Base-by-base conservation (phyloP, 1,284 basidiomycete species). In the Ustilago tritici region DNA sequence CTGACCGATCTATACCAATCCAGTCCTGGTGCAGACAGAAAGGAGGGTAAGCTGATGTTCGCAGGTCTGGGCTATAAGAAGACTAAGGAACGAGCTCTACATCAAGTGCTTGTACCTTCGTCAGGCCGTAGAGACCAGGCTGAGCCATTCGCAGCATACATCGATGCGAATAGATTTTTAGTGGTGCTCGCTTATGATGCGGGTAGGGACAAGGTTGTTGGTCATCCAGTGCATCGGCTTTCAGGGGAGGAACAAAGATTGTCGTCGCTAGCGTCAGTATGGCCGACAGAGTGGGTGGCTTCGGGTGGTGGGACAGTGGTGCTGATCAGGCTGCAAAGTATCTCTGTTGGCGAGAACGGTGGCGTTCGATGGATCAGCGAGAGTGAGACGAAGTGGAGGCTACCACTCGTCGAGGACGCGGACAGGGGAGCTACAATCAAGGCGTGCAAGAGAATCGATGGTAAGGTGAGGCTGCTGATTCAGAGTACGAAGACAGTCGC, bases 101-200 rank as follows among this genome's bases (percentile, higher is more conserved):
- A 74, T 53, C 69, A 68, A 40, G 54, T 74, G 1, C 50, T 80
- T 28, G 59, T 70, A 4, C 78, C 78, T 0, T 15, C 68, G 1
- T 11, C 38, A 1, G 65, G 65, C 19, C 17, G 32, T 9, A 61
- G 50, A 23, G 14, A 17, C 5, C 6, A 11, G 1, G 64, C 65
- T 7, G 69, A 65, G 14, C 76, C 78, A 1, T 64, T 78, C 19
- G 75, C 75, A 10, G 75, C 53, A 11, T 80, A 80, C 43, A 49
- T 80, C 28, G 78, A 80, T 52, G 31, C 38, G 4, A 69, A 78
- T 12, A 23, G 65, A 0, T 78, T 78, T 40, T 55, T 80, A 0
- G 61, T 80, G 1, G 65, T 61, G 0, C 56, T 80, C 11, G 65
- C 69, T 1, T 70, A 69, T 38, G 57, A 66, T 40, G 46, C 56